Evolutionary conservation across 2,329 filamentous ascomycete species (phyloP).

Genomic region (Diaporthe batatas): DNA sequence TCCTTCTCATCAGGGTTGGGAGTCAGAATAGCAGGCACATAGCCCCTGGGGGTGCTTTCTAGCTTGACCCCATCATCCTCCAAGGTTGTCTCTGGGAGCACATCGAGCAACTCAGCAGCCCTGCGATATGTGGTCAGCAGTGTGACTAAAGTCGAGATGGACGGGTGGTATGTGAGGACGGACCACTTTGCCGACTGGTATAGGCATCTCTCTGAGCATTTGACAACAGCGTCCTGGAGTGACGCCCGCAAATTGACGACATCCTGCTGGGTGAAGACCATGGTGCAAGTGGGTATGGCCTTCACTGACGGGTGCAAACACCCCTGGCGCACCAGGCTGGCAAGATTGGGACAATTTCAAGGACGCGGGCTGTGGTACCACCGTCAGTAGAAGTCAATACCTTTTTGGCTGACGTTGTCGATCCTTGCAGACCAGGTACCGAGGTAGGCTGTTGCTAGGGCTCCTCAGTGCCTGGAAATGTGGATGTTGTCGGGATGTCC

Average conservation of each 20-base stretch:
- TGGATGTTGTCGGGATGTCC: constrained; percentile 5
- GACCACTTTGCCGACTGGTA: constrained; percentile 98
- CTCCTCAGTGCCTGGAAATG: neutral
- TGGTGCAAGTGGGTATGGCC: constrained; percentile 47
- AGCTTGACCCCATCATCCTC: constrained; percentile 66
- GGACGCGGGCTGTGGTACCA: neutral
- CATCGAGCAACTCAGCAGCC: constrained; percentile 93
- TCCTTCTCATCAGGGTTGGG: constrained; percentile 78
- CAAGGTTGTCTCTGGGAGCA: constrained; percentile 73
- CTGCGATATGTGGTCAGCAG: constrained; percentile 59
- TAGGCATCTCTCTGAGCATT: constrained; percentile 93
- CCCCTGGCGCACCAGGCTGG: neutral
- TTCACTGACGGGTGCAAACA: neutral
- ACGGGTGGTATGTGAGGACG: constrained; percentile 10
- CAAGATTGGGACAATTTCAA: constrained; percentile 19
- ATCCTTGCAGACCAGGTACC: constrained; percentile 1
- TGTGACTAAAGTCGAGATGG: too few species aligned
- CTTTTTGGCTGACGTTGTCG: neutral
- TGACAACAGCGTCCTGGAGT: constrained; percentile 86
- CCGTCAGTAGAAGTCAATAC: neutral
- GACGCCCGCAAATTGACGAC: constrained; percentile 76
- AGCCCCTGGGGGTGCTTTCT: constrained; percentile 57
- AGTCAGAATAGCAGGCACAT: constrained; percentile 62
- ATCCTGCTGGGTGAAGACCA: constrained; percentile 69
- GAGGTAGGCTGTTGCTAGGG: neutral